Evolutionary conservation across 495 filamentous ascomycete species (phyloP), one percentile per base, ranked within the genome.

Genomic region (Halenospora varia): DNA sequence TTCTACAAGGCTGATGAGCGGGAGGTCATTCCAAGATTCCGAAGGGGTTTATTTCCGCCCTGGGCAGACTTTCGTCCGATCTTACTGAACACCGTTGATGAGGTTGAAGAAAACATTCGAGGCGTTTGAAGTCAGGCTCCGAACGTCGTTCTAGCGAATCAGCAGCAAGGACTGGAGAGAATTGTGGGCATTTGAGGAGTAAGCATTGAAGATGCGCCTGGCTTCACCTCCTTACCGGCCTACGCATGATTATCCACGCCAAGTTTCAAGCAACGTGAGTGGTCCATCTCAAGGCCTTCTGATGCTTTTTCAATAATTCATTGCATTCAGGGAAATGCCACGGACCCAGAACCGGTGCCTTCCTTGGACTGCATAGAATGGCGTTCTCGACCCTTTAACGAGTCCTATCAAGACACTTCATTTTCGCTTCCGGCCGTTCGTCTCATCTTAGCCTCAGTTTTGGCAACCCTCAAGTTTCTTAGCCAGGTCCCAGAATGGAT

Each of bases 401-500:
- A 35, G 29, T 35, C 29, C 29, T 35, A 35, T 35, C 6, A 13
- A 4, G 29, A 35, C 13, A 13, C 29, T 13, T 35, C 29, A 35
- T 35, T 35, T 35, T 35, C 13, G 4, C 29, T 6, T 13, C 29
- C 29, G 29, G 6, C 13, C 29, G 4, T 35, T 35, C 29, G 29
- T 35, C 29, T 35, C 29, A 35, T 35, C 29, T 35, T 35, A 35
- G 29, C 29, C 29, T 4, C 29, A 35, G 6, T 35, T 6, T 13
- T 35, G 29, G 29, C 29, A 35, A 35, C 29, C 13, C 6, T 13
- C 4, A 4, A 13, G 4, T 35, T 35, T 35, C 10, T 51, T 48
- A 53, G 49, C 41, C 56, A 56, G 58, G 52, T 19, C 55, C 58
- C 20, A 46, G 25, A 51, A 44, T 48, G 53, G 46, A 25, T 19